Evolutionary conservation across 768 basidiomycete genomes (phyloP).

Genomic region (Lanmaoa rubissima): DNA sequence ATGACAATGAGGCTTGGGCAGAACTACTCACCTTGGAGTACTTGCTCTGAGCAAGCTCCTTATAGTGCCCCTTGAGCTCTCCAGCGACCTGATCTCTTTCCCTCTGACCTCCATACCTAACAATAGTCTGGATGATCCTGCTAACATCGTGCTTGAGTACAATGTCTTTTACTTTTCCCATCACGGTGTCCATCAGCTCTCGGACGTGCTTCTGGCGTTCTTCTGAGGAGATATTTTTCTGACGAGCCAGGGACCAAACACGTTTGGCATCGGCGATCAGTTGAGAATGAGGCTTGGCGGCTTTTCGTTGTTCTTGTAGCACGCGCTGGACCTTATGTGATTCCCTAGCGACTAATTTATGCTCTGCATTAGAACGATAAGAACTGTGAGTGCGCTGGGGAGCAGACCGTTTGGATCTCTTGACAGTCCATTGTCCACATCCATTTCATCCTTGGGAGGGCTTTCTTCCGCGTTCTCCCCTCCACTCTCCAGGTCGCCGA

Average conservation of each 20-base stretch:
- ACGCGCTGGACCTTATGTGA: constrained; percentile 69
- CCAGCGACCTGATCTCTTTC: constrained; percentile 79
- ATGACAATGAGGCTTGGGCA: background rate
- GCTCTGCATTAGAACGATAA: constrained; percentile 5
- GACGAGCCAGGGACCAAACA: constrained; percentile 72
- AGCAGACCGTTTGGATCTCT: constrained; percentile 62
- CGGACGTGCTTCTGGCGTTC: constrained; percentile 76
- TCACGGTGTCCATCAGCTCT: constrained; percentile 71
- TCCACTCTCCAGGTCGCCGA: constrained; percentile 33
- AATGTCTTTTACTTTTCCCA: constrained; percentile 81
- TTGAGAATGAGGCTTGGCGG: constrained; percentile 73
- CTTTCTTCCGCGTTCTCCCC: constrained; percentile 19
- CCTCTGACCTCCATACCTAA: constrained; percentile 73
- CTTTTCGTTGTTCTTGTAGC: constrained; percentile 66
- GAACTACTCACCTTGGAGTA: constrained; percentile 73
- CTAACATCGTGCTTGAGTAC: constrained; percentile 92
- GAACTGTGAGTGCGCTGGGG: constrained; percentile 2
- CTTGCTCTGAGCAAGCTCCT: constrained; percentile 77
- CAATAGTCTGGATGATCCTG: constrained; percentile 75
- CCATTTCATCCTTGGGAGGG: constrained; percentile 32
- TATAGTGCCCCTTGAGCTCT: constrained; percentile 81
- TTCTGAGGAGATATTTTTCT: constrained; percentile 63
- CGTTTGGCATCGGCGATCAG: constrained; percentile 71
- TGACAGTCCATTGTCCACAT: constrained; percentile 24
- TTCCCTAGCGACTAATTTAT: constrained; percentile 54